These are phyloP conservation scores for Debaryomyces singareniensis DNA, from an alignment of 1,139 yeast species.

Conservation along the genomic window DNA sequence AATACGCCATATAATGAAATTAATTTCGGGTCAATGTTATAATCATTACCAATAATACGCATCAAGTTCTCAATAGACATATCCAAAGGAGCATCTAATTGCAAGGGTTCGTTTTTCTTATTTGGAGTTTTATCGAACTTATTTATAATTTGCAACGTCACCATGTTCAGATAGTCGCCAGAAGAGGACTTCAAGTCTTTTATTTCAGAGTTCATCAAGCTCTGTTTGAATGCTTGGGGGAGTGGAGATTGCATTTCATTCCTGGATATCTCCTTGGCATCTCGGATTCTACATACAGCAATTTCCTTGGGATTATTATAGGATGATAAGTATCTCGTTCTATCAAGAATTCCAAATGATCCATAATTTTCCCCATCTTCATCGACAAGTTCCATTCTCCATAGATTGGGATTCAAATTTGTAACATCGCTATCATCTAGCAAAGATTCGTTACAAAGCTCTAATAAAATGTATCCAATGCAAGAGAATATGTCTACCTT, in stretches of 20 bases:
- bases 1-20: background rate
- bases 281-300: constrained; percentile 46
- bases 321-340: constrained; percentile 47
- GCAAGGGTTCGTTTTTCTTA: background rate
- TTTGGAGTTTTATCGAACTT: background rate
- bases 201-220: constrained; percentile 3
- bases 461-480: constrained; percentile 52
- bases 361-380: constrained; percentile 80
- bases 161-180: background rate
- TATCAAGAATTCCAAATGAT: constrained; percentile 62
- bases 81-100: background rate
- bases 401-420: constrained; percentile 48
- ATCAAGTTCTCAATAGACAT: background rate
- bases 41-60: background rate
- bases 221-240: constrained; percentile 36
- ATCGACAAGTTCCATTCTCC: constrained; percentile 67
- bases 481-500: constrained; percentile 52
- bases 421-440: constrained; percentile 10
- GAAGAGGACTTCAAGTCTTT: background rate
- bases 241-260: constrained; percentile 47
- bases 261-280: constrained; percentile 24
- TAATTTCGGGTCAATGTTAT: background rate
- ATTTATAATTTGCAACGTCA: background rate
- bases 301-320: constrained; percentile 62
- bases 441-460: constrained; percentile 15